Conservation (phyloP, 495 filamentous ascomycete genomes). For the Poronia punctata region DNA sequence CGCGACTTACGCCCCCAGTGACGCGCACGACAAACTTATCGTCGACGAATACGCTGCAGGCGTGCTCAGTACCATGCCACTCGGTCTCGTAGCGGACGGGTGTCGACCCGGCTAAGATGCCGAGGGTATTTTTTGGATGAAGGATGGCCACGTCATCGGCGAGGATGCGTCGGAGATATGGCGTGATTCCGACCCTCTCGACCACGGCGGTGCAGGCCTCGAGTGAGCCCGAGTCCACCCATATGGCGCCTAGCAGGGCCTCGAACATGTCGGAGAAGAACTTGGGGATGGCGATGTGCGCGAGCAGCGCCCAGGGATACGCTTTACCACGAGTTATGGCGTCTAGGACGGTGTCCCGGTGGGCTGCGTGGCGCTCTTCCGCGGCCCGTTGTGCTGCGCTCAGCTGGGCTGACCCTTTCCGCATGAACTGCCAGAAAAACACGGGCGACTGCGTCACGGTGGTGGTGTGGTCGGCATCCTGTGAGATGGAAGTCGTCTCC, state of each 20-base stretch:
- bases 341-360: slow-evolving; percentile 43
- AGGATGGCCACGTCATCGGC: slow-evolving; percentile 50
- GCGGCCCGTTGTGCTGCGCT: slow-evolving; percentile 33
- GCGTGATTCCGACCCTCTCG: slow-evolving; percentile 56
- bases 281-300: slow-evolving; percentile 61
- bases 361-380: slow-evolving; percentile 38
- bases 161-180: slow-evolving; percentile 56
- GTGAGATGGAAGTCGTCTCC: slow-evolving; percentile 20
- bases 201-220: slow-evolving; percentile 49
- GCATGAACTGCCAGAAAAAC: slow-evolving; percentile 65
- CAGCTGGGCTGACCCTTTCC: slow-evolving; percentile 44
- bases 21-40: slow-evolving; percentile 39
- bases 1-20: slow-evolving; percentile 37
- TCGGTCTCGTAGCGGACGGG: slow-evolving; percentile 44
- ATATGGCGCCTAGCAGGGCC: slow-evolving; percentile 74
- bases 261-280: slow-evolving; percentile 86
- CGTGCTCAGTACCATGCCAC: slow-evolving; percentile 5
- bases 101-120: slow-evolving; percentile 41
- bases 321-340: slow-evolving; percentile 39
- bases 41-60: slow-evolving; percentile 47
- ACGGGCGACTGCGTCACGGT: slow-evolving; percentile 20
- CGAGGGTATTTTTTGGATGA: slow-evolving; percentile 71
- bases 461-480: slow-evolving; percentile 1
- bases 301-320: slow-evolving; percentile 73
- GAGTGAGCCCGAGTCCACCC: slow-evolving; percentile 68